phyloP scores from a whole-genome alignment of 1,284 basidiomycete species.

The Heterobasidion parviporum region DNA sequence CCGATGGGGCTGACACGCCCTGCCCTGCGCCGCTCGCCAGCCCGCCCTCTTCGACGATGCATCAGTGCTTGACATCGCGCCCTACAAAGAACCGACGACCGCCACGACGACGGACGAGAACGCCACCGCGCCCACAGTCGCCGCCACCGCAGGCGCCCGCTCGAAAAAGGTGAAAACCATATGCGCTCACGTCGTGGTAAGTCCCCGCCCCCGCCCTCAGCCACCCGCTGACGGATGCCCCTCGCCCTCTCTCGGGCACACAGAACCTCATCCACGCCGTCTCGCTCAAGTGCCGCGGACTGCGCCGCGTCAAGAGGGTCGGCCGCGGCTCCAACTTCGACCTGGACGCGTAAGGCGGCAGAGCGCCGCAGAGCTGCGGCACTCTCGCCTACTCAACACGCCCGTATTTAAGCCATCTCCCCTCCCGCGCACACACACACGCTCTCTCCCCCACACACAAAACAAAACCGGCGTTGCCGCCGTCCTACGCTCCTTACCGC shows the following conservation, averaged over 20 bases:
- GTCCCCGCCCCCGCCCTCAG: background rate
- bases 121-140: background rate
- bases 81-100: background rate
- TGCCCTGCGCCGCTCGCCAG: background rate
- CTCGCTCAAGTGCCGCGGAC: conserved; percentile 4
- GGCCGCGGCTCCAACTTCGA: conserved; percentile 6
- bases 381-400: too few relatives aligned
- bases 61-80: conserved; percentile 8
- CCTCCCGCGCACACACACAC: too few relatives aligned
- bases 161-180: background rate
- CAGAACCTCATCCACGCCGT: conserved; percentile 6
- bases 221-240: background rate
- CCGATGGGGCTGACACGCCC: background rate
- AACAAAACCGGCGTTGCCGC: too few relatives aligned
- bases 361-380: background rate
- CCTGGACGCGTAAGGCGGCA: conserved; percentile 4
- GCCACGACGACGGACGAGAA: conserved; percentile 1
- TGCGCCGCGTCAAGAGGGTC: conserved; percentile 4
- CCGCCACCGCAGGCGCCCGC: background rate
- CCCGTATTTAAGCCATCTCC: too few relatives aligned
- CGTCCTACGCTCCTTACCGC: too few relatives aligned
- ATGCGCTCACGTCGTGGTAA: conserved; percentile 1
- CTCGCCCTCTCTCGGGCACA: background rate
- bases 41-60: background rate
- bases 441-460: too few relatives aligned